Conservation (phyloP, 2,329 filamentous ascomycete species). For the Fusarium tupiense region DNA sequence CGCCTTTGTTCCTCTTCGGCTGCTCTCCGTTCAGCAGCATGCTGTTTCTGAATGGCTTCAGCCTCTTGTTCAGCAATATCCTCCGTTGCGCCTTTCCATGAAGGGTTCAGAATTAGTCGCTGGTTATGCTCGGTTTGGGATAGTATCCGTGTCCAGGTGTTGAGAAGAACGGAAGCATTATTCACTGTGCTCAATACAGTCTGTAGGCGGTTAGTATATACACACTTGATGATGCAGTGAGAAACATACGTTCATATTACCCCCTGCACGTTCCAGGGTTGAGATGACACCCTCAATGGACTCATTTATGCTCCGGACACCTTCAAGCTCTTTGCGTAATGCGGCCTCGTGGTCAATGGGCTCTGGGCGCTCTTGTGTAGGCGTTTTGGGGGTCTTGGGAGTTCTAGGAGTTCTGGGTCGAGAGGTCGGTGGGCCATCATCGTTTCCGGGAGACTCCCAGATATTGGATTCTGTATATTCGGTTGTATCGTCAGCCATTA, state of each 20-base stretch:
- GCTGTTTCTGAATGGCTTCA: constrained; percentile 77
- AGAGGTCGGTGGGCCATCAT: constrained; percentile 42
- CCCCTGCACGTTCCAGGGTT: constrained; percentile 75
- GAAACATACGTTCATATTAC: constrained; percentile 75
- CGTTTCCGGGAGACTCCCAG: constrained; percentile 56
- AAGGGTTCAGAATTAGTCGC: constrained; percentile 84
- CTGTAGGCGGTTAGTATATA: constrained; percentile 47
- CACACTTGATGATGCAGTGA: not conserved
- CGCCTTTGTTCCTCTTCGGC: constrained; percentile 81
- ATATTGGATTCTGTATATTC: constrained; percentile 61
- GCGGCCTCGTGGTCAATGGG: constrained; percentile 75
- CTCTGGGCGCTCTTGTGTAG: constrained; percentile 54
- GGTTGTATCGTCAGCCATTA: constrained; percentile 56
- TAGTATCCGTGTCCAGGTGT: constrained; percentile 95
- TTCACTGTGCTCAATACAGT: constrained; percentile 86
- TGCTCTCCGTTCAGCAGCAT: constrained; percentile 79
- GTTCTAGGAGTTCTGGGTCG: constrained; percentile 52
- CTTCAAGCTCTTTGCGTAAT: constrained; percentile 81
- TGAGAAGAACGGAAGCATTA: constrained; percentile 88
- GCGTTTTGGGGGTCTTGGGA: constrained; percentile 60
- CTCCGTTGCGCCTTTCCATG: constrained; percentile 88
- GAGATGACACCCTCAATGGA: constrained; percentile 83
- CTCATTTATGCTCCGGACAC: constrained; percentile 85
- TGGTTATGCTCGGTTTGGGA: constrained; percentile 98
- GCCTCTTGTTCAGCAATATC: constrained; percentile 89